These are phyloP conservation scores for Pythium utonaiense DNA, from an alignment of 352 stramenopile species.

Conservation along the genomic window DNA sequence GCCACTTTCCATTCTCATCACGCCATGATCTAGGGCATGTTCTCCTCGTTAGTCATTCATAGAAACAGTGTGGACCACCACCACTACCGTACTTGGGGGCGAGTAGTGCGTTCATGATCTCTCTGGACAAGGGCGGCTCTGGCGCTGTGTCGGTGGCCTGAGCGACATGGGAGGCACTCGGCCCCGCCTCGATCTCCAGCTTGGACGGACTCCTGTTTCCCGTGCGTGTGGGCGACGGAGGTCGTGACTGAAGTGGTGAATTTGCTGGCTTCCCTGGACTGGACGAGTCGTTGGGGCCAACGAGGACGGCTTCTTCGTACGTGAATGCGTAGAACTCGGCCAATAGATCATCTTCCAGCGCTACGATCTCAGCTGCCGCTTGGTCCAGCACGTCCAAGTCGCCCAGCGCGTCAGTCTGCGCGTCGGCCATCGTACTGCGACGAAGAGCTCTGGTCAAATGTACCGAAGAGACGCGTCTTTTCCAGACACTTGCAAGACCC, in stretches of 20 bases:
- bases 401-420: not conserved
- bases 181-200: conserved; percentile 3
- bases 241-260: conserved; percentile 8
- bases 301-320: conserved; percentile 52
- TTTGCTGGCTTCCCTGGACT: conserved; percentile 11
- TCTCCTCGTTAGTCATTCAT: not conserved
- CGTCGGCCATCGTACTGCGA: not conserved
- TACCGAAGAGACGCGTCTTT: conserved; percentile 17
- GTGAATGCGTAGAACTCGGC: conserved; percentile 59
- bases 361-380: conserved; percentile 20
- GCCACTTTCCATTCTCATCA: conserved; percentile 55
- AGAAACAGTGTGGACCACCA: not conserved
- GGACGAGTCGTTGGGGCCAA: conserved; percentile 14
- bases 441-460: no score
- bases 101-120: conserved; percentile 67
- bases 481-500: not conserved
- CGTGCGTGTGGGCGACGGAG: conserved; percentile 21
- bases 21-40: conserved; percentile 61
- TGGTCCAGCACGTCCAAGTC: conserved; percentile 9
- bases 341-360: conserved; percentile 30
- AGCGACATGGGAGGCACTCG: conserved; percentile 8
- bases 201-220: conserved; percentile 19
- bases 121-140: conserved; percentile 26
- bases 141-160: conserved; percentile 13
- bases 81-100: conserved; percentile 48